A percentile compares a stretch with the other conserved stretches of the same genome.
Conservation (phyloP, 805 yeast species). For the Pichia eremophila region DNA sequence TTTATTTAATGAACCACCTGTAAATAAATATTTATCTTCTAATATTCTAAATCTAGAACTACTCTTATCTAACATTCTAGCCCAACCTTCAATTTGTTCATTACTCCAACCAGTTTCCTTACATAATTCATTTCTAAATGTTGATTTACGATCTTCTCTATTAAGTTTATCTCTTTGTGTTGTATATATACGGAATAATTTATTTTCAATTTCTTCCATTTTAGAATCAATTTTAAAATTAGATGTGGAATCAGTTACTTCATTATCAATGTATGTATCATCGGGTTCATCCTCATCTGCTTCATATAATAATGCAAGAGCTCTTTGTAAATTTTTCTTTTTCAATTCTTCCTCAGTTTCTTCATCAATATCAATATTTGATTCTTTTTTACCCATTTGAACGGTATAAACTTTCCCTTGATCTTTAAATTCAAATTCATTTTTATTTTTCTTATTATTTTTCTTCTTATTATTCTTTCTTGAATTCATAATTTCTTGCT, state of each 20-base stretch:
- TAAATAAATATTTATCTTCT: constrained; percentile 50
- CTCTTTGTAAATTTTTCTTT: constrained; percentile 45
- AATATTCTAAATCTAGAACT: constrained; percentile 52
- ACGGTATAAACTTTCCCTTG: constrained; percentile 13
- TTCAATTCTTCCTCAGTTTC: constrained; percentile 30
- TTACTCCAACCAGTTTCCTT: constrained; percentile 62
- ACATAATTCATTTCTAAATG: constrained; percentile 42
- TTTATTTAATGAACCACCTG: constrained; percentile 27
- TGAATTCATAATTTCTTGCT: neutral
- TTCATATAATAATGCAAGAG: constrained; percentile 55
- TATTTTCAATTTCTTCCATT: constrained; percentile 32
- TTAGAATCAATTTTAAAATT: neutral
- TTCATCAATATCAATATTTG: constrained; percentile 10
- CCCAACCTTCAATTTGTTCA: constrained; percentile 94
- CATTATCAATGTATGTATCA: constrained; percentile 61
- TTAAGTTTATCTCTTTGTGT: constrained; percentile 41
- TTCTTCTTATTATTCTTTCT: neutral
- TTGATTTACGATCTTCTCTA: constrained; percentile 36
- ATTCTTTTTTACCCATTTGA: constrained; percentile 29
- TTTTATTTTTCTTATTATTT: constrained; percentile 6
- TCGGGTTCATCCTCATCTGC: constrained; percentile 82
- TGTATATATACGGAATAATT: constrained; percentile 47
- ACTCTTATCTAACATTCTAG: constrained; percentile 56
- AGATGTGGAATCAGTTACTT: constrained; percentile 25
- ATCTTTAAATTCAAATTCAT: constrained; percentile 8